phyloP scores from a whole-genome alignment of 2,329 filamentous ascomycete species.

The Clarireedia hainanense region DNA sequence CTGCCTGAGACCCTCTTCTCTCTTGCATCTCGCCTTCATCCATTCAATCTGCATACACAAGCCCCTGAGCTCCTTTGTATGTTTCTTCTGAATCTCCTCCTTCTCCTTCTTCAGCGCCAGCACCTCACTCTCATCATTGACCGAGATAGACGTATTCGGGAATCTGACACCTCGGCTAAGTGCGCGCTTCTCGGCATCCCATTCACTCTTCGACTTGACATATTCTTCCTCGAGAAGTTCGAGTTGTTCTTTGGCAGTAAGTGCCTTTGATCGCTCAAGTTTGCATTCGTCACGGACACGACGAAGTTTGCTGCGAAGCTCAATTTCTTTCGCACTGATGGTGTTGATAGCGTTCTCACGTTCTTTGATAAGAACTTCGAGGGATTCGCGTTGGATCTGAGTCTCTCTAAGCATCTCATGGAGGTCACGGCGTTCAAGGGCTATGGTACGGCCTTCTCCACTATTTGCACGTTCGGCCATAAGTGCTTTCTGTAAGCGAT shows the following conservation, averaged over 20 bases:
- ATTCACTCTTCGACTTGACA: conserved; percentile 34
- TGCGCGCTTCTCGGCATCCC: conserved; percentile 37
- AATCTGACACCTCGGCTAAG: conserved; percentile 33
- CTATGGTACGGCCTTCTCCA: conserved; percentile 48
- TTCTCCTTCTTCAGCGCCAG: conserved; percentile 29
- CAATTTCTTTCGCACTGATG: conserved; percentile 47
- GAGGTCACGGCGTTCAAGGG: conserved; percentile 51
- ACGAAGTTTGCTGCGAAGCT: conserved; percentile 60
- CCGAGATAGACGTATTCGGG: conserved; percentile 31
- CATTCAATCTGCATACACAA: conserved; percentile 86
- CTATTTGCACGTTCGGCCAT: conserved; percentile 47
- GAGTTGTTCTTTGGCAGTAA: conserved; percentile 18
- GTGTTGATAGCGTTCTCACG: conserved; percentile 58
- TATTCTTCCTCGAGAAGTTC: conserved; percentile 32
- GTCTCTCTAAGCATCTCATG: conserved; percentile 53
- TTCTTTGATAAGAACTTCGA: conserved; percentile 65
- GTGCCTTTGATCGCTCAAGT: conserved; percentile 25
- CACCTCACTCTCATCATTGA: conserved; percentile 34
- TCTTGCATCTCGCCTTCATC: conserved; percentile 71
- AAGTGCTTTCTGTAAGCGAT: conserved; percentile 38
- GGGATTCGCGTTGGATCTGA: conserved; percentile 56
- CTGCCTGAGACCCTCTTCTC: conserved; percentile 72
- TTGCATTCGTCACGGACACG: conserved; percentile 60
- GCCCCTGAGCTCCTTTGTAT: conserved; percentile 70
- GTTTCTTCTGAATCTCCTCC: conserved; percentile 48